Percentiles rank a stretch among this genome's conserved stretches.
phyloP scores from a whole-genome alignment of 768 basidiomycete genomes.

The Tulasnella sp. region DNA sequence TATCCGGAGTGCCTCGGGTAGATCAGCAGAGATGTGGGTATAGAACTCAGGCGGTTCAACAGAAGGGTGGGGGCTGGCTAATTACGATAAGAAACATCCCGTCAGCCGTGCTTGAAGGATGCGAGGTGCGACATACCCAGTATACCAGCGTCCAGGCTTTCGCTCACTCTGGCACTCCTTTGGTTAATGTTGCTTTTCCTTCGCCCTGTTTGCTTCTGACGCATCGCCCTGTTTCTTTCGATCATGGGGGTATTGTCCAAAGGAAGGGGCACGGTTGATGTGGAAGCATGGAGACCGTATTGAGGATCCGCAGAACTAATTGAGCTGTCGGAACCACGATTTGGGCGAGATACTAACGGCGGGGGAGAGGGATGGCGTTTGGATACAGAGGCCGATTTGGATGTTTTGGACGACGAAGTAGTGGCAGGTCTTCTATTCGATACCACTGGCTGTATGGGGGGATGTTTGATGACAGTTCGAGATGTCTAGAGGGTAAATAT shows the following conservation, averaged over 20 bases:
- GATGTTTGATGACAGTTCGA: too few relatives aligned
- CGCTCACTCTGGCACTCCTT: conserved; percentile 13
- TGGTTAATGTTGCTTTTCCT: conserved; percentile 10
- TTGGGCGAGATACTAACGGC: not conserved
- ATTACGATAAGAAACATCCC: not conserved
- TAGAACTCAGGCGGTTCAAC: conserved; percentile 11
- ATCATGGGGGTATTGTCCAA: conserved; percentile 13
- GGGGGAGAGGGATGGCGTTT: not conserved
- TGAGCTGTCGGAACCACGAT: not conserved
- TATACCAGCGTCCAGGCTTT: conserved; percentile 14
- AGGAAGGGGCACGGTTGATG: not conserved
- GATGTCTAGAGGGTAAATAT: too few relatives aligned
- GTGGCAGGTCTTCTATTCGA: too few relatives aligned
- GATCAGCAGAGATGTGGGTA: conserved; percentile 12
- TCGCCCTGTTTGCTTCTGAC: conserved; percentile 5
- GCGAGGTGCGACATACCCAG: conserved; percentile 1
- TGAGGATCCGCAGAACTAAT: not conserved
- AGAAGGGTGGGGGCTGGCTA: conserved; percentile 12
- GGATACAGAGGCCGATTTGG: not conserved
- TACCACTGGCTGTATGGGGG: too few relatives aligned
- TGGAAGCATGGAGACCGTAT: conserved; percentile 2
- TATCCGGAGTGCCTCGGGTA: conserved; percentile 15
- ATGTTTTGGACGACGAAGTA: not conserved
- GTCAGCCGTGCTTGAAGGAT: not conserved
- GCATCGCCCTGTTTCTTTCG: conserved; percentile 10